Conservation (phyloP, 192 early-diverging fungal species). For the Backusella circina region DNA sequence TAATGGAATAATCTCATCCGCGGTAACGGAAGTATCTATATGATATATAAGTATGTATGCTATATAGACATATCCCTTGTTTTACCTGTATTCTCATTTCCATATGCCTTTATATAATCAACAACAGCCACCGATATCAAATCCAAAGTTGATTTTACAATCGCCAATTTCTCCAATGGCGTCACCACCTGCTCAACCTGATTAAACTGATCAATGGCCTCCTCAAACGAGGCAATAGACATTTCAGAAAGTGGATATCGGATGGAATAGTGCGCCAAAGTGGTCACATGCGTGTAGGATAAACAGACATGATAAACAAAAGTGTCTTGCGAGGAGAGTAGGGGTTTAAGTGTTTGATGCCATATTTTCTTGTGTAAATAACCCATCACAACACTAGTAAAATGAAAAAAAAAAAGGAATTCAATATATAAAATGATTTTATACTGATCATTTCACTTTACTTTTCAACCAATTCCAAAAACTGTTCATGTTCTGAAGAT, state of each 20-base stretch:
- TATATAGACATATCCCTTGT: not conserved
- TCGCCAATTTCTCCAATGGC: slow-evolving; percentile 45
- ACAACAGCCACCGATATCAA: slow-evolving; percentile 39
- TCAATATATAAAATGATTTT: not conserved
- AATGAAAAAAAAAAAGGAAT: not conserved
- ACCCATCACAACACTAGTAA: slow-evolving; percentile 42
- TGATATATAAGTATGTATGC: not conserved
- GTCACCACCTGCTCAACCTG: slow-evolving; percentile 29
- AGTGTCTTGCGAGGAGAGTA: slow-evolving; percentile 37
- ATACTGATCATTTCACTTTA: no score
- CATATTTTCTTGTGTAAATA: slow-evolving; percentile 53
- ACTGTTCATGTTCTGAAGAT: slow-evolving; percentile 41
- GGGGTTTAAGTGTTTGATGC: slow-evolving; percentile 42
- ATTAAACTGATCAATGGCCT: slow-evolving; percentile 36
- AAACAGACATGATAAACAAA: slow-evolving; percentile 33
- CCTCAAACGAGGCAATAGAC: slow-evolving; percentile 27
- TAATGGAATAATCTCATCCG: slow-evolving; percentile 55
- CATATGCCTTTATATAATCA: slow-evolving; percentile 30
- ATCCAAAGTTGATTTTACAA: slow-evolving; percentile 44
- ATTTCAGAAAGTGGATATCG: slow-evolving; percentile 33
- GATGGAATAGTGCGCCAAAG: slow-evolving; percentile 34
- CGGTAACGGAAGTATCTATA: slow-evolving; percentile 38
- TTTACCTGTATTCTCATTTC: not conserved
- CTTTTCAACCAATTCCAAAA: slow-evolving; percentile 52
- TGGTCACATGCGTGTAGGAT: slow-evolving; percentile 35